Percentiles rank a stretch among this genome's conserved stretches.
These are phyloP conservation scores for Pancytospora epiphaga DNA, from an alignment of 371 early-diverging fungal species.

Conservation along the genomic window DNA sequence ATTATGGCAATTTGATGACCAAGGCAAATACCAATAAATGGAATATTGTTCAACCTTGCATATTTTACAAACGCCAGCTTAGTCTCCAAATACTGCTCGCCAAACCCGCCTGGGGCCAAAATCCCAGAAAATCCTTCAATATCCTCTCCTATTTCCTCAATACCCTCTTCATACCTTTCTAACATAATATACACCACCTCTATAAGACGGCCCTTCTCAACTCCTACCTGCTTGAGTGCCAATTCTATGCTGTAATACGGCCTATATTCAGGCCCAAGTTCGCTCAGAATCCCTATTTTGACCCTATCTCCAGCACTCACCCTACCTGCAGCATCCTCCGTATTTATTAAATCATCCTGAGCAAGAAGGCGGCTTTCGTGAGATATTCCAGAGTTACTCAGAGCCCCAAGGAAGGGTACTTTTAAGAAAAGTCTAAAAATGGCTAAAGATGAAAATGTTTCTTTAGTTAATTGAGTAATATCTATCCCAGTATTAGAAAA, in stretches of 20 bases:
- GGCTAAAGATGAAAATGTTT: too few relatives aligned
- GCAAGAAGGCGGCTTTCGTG: too few relatives aligned
- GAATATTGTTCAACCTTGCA: slow-evolving; percentile 89
- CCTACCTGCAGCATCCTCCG: not conserved
- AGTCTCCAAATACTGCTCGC: slow-evolving; percentile 85
- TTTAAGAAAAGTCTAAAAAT: too few relatives aligned
- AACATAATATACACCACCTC: slow-evolving; percentile 77
- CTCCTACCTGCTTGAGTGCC: slow-evolving; percentile 77
- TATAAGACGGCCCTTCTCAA: slow-evolving; percentile 64
- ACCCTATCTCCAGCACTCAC: slow-evolving; percentile 57
- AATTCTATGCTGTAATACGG: slow-evolving; percentile 89
- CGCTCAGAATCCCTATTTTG: slow-evolving; percentile 83
- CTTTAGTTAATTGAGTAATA: too few relatives aligned
- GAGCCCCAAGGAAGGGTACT: too few relatives aligned
- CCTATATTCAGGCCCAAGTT: slow-evolving; percentile 82
- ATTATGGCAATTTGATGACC: slow-evolving; percentile 94
- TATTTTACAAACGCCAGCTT: slow-evolving; percentile 86
- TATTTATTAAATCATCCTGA: too few relatives aligned
- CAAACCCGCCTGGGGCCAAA: slow-evolving; percentile 98
- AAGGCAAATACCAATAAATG: slow-evolving; percentile 94
- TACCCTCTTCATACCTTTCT: slow-evolving; percentile 69
- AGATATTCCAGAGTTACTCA: too few relatives aligned
- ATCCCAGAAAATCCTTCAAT: slow-evolving; percentile 67
- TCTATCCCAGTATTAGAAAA: too few relatives aligned
- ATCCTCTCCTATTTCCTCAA: slow-evolving; percentile 61